These are phyloP conservation scores for Trichocladium antarcticum DNA, from an alignment of 495 filamentous ascomycete species.

Conservation along the genomic window DNA sequence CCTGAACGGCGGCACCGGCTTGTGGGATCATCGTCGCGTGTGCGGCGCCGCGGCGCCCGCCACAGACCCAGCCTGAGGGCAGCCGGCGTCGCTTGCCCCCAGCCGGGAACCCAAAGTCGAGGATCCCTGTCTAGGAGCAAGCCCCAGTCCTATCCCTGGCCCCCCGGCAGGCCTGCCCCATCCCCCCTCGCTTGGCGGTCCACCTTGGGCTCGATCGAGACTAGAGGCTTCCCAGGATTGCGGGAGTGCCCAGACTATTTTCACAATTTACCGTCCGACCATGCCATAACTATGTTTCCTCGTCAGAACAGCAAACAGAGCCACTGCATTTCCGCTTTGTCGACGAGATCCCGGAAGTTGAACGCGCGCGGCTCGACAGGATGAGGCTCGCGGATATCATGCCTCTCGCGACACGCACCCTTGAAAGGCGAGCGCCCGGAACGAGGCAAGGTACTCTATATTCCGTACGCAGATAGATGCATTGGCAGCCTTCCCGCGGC, in stretches of 20 bases:
- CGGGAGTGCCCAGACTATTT: conserved; percentile 8
- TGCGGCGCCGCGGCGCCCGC: not conserved
- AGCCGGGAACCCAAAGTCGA: not conserved
- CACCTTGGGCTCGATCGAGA: conserved; percentile 17
- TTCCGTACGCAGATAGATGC: no score
- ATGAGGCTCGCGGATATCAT: no score
- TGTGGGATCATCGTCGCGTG: not conserved
- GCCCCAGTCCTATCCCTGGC: conserved; percentile 10
- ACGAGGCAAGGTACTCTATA: no score
- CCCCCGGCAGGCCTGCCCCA: conserved; percentile 17
- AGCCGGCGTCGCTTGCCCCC: not conserved
- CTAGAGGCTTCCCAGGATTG: conserved; percentile 15
- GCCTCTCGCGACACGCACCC: no score
- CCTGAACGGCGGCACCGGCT: not conserved
- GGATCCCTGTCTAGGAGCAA: not conserved
- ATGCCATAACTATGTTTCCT: no score
- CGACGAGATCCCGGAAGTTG: no score
- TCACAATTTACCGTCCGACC: not conserved
- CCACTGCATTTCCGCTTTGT: no score
- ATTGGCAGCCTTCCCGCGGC: conserved; percentile 3
- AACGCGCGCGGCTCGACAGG: no score
- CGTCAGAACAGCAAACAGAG: no score
- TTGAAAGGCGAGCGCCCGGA: no score
- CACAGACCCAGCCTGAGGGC: not conserved
- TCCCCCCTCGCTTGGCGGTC: conserved; percentile 19